Base-by-base conservation (phyloP, 192 early-diverging fungal species). In the Coemansia sp. region DNA sequence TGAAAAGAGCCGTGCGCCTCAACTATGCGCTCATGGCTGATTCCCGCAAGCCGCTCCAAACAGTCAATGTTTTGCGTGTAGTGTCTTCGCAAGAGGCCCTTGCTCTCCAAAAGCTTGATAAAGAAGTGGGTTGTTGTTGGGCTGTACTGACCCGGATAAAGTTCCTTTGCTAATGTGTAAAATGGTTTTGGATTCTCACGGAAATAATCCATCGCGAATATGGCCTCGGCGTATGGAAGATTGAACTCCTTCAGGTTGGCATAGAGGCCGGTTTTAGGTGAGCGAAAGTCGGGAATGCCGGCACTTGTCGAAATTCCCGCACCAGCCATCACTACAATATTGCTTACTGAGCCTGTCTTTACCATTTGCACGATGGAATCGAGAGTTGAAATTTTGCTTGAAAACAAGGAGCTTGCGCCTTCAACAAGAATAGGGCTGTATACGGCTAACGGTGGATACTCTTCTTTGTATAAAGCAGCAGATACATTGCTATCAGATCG, bases 51-150 rank as follows among this genome's bases (percentile, higher is more conserved):
- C 10, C 93, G 88, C 79, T 99, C 97, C 15, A 99, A 77, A 10
- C 90, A 94, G 82, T 99, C 97, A 64, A 99, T 97, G 71, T 99
- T 99, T 75, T 99, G 97, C 21, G 96, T 98, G 75, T 93, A 97
- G 61, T 92, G 90, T 37, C 95, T 81, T 32, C 90, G 81, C 13
- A 99, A 85, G 32, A 93, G 16, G 0, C 87, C 84, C 62, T 91
- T 89, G 38, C 92, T 74, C 16, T 83, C 86, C 38, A 99, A 70
- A 43, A 95, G 84, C 11, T 84, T 84, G 43, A 99, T 85, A 66
- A 99, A 95, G 64, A 95, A 93, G 67, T 99, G 97, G 8, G 88
- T 88, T 56, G 86, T 74, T 0, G 97, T 97, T 1, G 97, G 96
- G 44, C 23, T 19, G 60, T 85, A 92, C 64, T 87, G 85, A 18